Evolutionary conservation across 2,329 filamentous ascomycete species (phyloP).

Genomic region (Cadophora gregata): DNA sequence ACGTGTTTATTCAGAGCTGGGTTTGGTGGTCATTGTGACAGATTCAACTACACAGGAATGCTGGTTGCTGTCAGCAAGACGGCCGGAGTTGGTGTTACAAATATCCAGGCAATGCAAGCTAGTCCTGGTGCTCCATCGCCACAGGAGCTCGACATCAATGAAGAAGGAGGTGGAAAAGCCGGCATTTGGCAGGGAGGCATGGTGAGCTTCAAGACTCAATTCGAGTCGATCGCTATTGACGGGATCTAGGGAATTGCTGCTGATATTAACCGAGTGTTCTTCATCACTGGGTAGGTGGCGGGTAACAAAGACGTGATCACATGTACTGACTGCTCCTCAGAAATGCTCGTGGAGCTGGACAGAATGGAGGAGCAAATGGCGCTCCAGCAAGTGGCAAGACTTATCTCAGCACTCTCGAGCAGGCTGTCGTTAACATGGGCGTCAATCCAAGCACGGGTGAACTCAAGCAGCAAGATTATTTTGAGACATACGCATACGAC

Average conservation of each 20-base stretch:
- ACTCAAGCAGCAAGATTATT: conserved; percentile 24
- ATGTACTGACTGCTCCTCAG: neutral
- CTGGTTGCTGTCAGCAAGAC: conserved; percentile 27
- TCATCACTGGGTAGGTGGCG: conserved; percentile 25
- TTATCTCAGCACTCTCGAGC: conserved; percentile 22
- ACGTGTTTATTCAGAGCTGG: conserved; percentile 15
- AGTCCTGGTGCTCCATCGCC: conserved; percentile 21
- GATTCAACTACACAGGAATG: conserved; percentile 27
- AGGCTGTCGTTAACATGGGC: conserved; percentile 22
- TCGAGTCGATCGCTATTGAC: neutral
- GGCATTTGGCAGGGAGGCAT: conserved; percentile 29
- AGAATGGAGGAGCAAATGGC: conserved; percentile 20
- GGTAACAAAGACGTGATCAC: neutral
- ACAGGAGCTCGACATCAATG: conserved; percentile 17
- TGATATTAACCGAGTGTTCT: conserved; percentile 25
- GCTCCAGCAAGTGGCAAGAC: conserved; percentile 21
- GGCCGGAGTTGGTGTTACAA: conserved; percentile 9
- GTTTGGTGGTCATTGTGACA: conserved; percentile 29
- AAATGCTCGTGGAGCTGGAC: conserved; percentile 22
- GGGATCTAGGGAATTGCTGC: conserved; percentile 17
- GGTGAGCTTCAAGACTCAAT: neutral
- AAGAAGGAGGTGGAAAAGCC: conserved; percentile 23
- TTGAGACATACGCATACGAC: conserved; percentile 20
- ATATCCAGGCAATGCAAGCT: conserved; percentile 24
- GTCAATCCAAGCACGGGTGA: conserved; percentile 23